These are phyloP conservation scores for Euphorbia celastroides DNA, from an alignment of 441 rosid genomes.

Conservation along the genomic window DNA sequence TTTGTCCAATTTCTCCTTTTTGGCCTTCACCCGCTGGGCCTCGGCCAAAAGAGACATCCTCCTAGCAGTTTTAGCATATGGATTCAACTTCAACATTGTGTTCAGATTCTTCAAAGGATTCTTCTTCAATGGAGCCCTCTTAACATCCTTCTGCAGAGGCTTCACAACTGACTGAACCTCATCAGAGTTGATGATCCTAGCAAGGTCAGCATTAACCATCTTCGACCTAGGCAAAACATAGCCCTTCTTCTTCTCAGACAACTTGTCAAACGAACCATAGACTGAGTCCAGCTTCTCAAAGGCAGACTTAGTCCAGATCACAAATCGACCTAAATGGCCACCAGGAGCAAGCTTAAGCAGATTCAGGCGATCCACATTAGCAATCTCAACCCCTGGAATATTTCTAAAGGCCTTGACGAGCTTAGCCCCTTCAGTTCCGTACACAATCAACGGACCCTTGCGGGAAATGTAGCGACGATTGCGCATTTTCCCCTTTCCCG, in stretches of 20 bases:
- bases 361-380: not conserved
- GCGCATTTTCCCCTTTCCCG: slow-evolving; percentile 89
- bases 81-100: slow-evolving; percentile 73
- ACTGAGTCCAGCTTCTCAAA: not conserved
- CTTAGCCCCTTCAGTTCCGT: not conserved
- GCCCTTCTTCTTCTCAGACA: slow-evolving; percentile 80
- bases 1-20: slow-evolving; percentile 92
- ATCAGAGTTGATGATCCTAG: slow-evolving; percentile 92
- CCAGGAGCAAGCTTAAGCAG: not conserved
- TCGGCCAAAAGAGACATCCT: slow-evolving; percentile 93
- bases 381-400: not conserved
- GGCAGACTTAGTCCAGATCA: not conserved
- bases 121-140: slow-evolving; percentile 86
- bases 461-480: slow-evolving; percentile 79
- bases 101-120: slow-evolving; percentile 85
- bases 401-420: not conserved
- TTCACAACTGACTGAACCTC: slow-evolving; percentile 89
- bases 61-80: slow-evolving; percentile 85
- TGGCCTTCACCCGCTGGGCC: slow-evolving; percentile 74
- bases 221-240: slow-evolving; percentile 76
- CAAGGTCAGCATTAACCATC: slow-evolving; percentile 89
- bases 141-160: slow-evolving; percentile 63
- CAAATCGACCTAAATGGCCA: not conserved
- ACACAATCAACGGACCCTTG: slow-evolving; percentile 58
- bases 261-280: slow-evolving; percentile 46